Percentiles rank a stretch among this genome's conserved stretches.
Evolutionary conservation across 768 basidiomycete species (phyloP).

Genomic region (Russula dissimulans): DNA sequence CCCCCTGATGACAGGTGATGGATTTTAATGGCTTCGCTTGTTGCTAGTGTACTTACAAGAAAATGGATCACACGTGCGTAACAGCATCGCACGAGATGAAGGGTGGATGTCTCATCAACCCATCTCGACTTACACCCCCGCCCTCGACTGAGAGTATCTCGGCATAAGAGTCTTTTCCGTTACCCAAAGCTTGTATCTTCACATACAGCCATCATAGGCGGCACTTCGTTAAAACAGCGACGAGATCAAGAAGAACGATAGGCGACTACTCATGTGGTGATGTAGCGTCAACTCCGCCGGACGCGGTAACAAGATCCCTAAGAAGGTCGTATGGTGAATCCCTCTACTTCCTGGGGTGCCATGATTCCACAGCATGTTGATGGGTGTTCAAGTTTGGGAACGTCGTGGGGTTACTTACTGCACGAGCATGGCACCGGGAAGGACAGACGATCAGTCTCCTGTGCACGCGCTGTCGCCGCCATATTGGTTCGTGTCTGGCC

Average conservation of each 20-base stretch:
- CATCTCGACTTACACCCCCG: no score
- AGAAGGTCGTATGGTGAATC: slow-evolving; percentile 5
- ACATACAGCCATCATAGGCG: background rate
- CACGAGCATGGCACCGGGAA: slow-evolving; percentile 3
- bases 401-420: slow-evolving; percentile 2
- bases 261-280: slow-evolving; percentile 4
- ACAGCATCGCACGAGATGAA: background rate
- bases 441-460: background rate
- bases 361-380: slow-evolving; percentile 13
- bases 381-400: background rate
- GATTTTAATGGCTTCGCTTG: background rate
- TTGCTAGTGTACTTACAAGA: background rate
- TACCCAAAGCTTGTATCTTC: background rate
- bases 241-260: slow-evolving; percentile 8
- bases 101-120: background rate
- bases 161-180: background rate
- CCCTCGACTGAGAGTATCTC: background rate
- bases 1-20: background rate
- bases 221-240: background rate
- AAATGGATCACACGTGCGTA: background rate
- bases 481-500: background rate
- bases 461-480: background rate
- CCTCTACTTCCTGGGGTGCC: background rate
- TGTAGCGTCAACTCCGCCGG: slow-evolving; percentile 2
- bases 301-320: background rate